Evolutionary conservation across 2,329 filamentous ascomycete genomes (phyloP).

Genomic region (Exophiala spinifera): DNA sequence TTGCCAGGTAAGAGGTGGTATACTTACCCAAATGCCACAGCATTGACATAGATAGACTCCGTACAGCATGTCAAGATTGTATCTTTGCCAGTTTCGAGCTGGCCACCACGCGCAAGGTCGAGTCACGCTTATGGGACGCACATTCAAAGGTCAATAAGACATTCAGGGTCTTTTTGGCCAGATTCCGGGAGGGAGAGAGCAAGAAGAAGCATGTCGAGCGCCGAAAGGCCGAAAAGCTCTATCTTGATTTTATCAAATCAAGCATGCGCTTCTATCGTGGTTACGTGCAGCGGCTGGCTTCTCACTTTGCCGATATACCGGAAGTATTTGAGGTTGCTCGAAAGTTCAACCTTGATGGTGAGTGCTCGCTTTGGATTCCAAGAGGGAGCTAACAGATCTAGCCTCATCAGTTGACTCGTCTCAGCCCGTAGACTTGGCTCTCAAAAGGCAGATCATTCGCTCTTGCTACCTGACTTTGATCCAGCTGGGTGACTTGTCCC

Average conservation of each 20-base stretch:
- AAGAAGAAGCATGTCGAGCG: constrained; percentile 59
- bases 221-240: constrained; percentile 77
- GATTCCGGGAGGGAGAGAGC: constrained; percentile 50
- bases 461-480: constrained; percentile 83
- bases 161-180: constrained; percentile 66
- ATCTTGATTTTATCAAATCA: constrained; percentile 79
- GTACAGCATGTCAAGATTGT: constrained; percentile 24
- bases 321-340: constrained; percentile 58
- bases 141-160: constrained; percentile 75
- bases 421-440: constrained; percentile 46
- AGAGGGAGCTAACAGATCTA: constrained; percentile 36
- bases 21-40: neutral
- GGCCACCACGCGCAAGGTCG: constrained; percentile 61
- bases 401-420: constrained; percentile 45
- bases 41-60: constrained; percentile 21
- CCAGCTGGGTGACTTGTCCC: constrained; percentile 82
- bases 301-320: constrained; percentile 54
- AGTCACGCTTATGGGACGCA: constrained; percentile 71
- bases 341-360: constrained; percentile 49
- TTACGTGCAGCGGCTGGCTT: constrained; percentile 74
- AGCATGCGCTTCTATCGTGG: constrained; percentile 85
- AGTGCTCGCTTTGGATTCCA: constrained; percentile 21
- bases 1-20: constrained; percentile 20
- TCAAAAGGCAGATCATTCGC: constrained; percentile 60
- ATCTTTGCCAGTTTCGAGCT: constrained; percentile 30